Evolutionary conservation across 2,329 filamentous ascomycete genomes (phyloP).

Genomic region (Scedosporium aurantiacum): DNA sequence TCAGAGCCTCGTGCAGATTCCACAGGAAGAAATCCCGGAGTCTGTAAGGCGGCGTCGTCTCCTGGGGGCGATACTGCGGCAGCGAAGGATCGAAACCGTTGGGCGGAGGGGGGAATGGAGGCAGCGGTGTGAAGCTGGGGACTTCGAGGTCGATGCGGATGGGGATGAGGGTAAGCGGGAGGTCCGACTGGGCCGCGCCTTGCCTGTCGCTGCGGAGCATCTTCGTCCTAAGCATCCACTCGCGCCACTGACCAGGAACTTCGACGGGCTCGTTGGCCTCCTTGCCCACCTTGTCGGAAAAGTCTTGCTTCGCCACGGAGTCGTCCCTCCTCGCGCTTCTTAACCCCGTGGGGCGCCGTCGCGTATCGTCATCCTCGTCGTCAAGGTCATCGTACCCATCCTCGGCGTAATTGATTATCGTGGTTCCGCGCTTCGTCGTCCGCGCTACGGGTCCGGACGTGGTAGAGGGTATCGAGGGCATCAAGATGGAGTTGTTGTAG

Average conservation of each 20-base stretch:
- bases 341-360: constrained; percentile 72
- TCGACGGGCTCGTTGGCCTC: constrained; percentile 70
- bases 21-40: constrained; percentile 93
- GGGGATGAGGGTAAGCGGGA: constrained; percentile 84
- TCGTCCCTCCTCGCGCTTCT: constrained; percentile 75
- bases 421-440: constrained; percentile 95
- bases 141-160: constrained; percentile 96
- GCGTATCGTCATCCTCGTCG: constrained; percentile 62
- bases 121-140: constrained; percentile 58
- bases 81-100: constrained; percentile 55
- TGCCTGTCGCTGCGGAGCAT: constrained; percentile 46
- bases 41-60: constrained; percentile 72
- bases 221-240: constrained; percentile 79
- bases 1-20: constrained; percentile 91
- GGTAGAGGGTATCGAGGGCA: constrained; percentile 65
- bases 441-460: constrained; percentile 58
- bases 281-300: constrained; percentile 70
- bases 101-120: constrained; percentile 54
- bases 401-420: constrained; percentile 94
- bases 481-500: constrained; percentile 85
- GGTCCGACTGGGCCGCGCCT: constrained; percentile 53
- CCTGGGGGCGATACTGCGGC: constrained; percentile 69
- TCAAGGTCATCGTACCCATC: constrained; percentile 79
- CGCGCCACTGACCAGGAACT: constrained; percentile 82
- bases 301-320: constrained; percentile 46